Base-by-base conservation (phyloP, 2,329 filamentous ascomycete species). In the Sclerotinia subarctica region DNA sequence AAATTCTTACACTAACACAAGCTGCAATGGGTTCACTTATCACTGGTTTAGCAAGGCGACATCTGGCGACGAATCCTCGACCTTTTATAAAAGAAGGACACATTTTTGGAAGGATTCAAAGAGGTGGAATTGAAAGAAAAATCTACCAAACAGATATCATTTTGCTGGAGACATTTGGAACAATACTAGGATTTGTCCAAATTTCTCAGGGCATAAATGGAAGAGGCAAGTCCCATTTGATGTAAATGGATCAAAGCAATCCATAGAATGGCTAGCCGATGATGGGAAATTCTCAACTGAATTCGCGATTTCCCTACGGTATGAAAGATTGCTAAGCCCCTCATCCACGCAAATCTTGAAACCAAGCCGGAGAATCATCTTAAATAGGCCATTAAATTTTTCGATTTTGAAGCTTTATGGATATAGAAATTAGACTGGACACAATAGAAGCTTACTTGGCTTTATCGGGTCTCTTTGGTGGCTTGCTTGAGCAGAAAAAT, bases 361-460 rank as follows among this genome's bases (percentile, higher is more conserved):
- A 54, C 4, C 44, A 59, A 1, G 60, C 63, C 21, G 42, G 17
- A 29, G 29, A 44, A 15, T 46, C 15, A 19, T 24, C 19, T n/a
- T 59, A 69, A 32, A 46, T 69, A 24, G 69, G 69, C 0, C 68
- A 69, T 67, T 70, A 66, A 15, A 32, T 72, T 11, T 67, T 70
- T 13, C 60, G 67, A 60, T 47, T 46, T 8, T 2, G 56, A 15
- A 59, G n/a, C 38, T 29, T 59, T 57, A 5, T 24, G 63, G 47
- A 4, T 49, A 66, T 62, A 60, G 68, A 5, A 69, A 44, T 13
- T 69, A 65, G 66, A 24, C 69, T 11, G 70, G 71, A 2, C 70
- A 70, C 42, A 67, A 62, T 68, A 69, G 71, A 32, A 68, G 66
- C 35, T 68, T 70, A 15, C 54, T 72, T 38, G 68, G 71, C 29